A percentile compares a stretch with the other conserved stretches of the same genome.
Evolutionary conservation across 2,329 filamentous ascomycete genomes (phyloP).

Genomic region (Fusarium devonianum): DNA sequence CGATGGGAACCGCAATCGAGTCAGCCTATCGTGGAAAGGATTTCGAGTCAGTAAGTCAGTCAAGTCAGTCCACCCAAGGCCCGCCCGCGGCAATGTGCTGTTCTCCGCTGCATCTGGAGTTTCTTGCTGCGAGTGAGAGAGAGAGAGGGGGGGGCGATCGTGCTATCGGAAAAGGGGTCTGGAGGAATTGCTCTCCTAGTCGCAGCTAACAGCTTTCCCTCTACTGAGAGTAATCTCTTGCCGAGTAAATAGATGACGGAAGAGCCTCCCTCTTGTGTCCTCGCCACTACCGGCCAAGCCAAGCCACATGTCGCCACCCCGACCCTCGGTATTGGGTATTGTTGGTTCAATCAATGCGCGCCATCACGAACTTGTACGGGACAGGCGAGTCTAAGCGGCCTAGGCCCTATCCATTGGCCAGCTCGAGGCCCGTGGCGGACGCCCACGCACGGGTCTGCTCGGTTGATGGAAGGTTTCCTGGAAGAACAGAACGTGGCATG

Average conservation of each 20-base stretch:
- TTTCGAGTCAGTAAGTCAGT: slow-evolving; percentile 9
- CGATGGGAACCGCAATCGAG: background rate
- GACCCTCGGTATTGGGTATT: background rate
- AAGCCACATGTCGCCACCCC: slow-evolving; percentile 2
- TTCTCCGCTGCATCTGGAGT: no score
- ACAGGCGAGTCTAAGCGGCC: background rate
- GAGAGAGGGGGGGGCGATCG: no score
- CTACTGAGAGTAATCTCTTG: no score
- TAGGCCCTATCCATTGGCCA: slow-evolving; percentile 4
- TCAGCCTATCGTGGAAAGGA: background rate
- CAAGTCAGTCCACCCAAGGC: background rate
- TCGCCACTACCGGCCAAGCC: background rate
- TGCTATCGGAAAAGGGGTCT: no score
- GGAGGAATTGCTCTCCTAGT: no score
- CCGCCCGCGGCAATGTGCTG: no score
- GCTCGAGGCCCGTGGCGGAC: background rate
- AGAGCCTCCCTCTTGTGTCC: background rate
- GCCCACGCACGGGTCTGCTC: background rate
- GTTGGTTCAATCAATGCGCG: slow-evolving; percentile 1
- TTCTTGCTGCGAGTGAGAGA: no score
- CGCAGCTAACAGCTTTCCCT: no score
- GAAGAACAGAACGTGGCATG: slow-evolving; percentile 6
- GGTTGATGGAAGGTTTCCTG: background rate
- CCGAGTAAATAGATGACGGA: no score
- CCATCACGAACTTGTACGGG: background rate